Conservation (phyloP, 768 basidiomycete species). For the Termitomyces sp. region DNA sequence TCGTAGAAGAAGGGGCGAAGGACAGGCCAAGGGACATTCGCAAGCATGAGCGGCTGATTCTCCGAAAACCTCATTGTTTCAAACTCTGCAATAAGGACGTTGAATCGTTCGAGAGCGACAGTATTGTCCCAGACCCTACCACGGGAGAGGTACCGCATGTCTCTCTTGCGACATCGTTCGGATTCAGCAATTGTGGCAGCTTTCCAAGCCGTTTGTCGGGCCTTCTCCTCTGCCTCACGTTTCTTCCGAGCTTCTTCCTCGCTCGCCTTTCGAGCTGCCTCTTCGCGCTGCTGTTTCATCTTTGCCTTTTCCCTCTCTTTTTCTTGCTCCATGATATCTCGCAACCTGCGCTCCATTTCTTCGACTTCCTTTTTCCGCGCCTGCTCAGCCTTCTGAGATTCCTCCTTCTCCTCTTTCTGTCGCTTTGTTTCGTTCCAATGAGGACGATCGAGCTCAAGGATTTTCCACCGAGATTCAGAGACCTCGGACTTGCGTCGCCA, state of each 20-base stretch:
- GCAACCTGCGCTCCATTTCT: constrained; percentile 12
- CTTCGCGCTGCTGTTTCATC: constrained; percentile 9
- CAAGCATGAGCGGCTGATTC: constrained; percentile 17
- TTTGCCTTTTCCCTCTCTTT: background rate
- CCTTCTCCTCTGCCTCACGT: constrained; percentile 1
- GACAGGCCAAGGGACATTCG: constrained; percentile 21
- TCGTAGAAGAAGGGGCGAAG: background rate
- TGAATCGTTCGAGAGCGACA: constrained; percentile 8
- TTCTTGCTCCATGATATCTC: constrained; percentile 9
- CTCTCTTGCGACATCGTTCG: constrained; percentile 15
- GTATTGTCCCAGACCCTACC: constrained; percentile 1
- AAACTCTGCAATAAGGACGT: constrained; percentile 7
- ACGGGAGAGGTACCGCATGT: background rate
- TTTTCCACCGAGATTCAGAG: constrained; percentile 17
- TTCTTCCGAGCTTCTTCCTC: constrained; percentile 7
- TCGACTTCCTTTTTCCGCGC: constrained; percentile 9
- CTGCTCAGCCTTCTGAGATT: constrained; percentile 2
- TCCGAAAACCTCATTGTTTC: constrained; percentile 23
- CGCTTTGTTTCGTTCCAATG: constrained; percentile 10
- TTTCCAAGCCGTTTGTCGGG: constrained; percentile 11
- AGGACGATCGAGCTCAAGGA: constrained; percentile 17
- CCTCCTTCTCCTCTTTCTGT: constrained; percentile 7
- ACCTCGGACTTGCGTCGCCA: constrained; percentile 12
- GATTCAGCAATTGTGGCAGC: constrained; percentile 3
- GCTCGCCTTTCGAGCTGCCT: background rate